Evolutionary conservation across 2,329 filamentous ascomycete species (phyloP).

Genomic region (Microdochium nivale): DNA sequence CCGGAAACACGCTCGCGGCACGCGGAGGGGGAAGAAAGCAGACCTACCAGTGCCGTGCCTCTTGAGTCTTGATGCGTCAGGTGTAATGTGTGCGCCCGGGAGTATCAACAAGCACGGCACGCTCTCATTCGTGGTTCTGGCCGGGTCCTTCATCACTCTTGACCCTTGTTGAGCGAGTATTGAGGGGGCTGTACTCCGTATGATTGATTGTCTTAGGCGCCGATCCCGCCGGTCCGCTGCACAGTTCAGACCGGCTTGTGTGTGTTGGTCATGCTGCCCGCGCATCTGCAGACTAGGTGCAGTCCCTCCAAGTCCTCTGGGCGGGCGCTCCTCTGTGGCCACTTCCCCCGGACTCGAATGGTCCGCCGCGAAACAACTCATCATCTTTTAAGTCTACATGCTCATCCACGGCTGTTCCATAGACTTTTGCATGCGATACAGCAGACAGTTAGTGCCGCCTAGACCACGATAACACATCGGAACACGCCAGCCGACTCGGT

Average conservation of each 20-base stretch:
- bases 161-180: background rate
- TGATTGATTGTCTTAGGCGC: background rate
- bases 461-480: background rate
- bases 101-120: background rate
- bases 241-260: background rate
- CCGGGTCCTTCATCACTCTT: background rate
- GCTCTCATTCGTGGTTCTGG: background rate
- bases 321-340: too few relatives aligned
- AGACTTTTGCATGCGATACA: too few relatives aligned
- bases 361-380: too few relatives aligned
- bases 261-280: background rate
- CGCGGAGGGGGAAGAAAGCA: background rate
- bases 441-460: background rate
- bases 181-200: background rate
- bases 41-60: background rate
- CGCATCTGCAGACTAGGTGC: background rate
- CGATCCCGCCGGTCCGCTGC: background rate
- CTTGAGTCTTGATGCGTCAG: too few relatives aligned
- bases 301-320: too few relatives aligned
- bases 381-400: too few relatives aligned
- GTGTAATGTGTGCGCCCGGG: background rate
- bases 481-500: background rate
- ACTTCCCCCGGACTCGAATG: too few relatives aligned
- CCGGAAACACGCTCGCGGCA: too few relatives aligned
- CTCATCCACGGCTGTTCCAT: too few relatives aligned